Evolutionary conservation across 2,329 filamentous ascomycete species (phyloP), one percentile per base, ranked within the genome.

Genomic region (Rhexocercosporidium sp.): DNA sequence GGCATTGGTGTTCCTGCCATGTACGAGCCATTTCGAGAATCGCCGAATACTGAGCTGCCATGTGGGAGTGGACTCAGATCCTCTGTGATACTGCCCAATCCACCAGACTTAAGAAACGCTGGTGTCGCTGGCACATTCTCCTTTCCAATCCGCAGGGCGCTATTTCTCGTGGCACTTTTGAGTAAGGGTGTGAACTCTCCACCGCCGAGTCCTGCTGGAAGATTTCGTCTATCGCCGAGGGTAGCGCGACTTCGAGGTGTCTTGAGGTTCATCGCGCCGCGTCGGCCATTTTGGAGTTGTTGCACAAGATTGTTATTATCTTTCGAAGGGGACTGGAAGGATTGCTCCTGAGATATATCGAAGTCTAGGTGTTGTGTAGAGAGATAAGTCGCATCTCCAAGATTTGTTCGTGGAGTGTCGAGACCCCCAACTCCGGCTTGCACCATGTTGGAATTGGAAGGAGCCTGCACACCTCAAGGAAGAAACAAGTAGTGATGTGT

Each of bases 121-220:
- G 93, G 93, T 3, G 94, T 97, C 68, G 87, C 85, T 22, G 85
- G 81, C 29, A 70, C 83, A 79, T 88, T 91, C 79, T 86, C 88
- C 78, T 86, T 91, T 77, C 86, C 88, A 79, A 77, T 86, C 69
- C 81, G 86, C 79, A 83, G 90, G 82, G 83, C 92, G 85, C 83
- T 93, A 82, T 84, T 94, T 84, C 82, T 85, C 76, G 87, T 90
- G n/a, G 86, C 89, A 27, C 83, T 93, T 79, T 97, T 97, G 77
- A 99, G 88, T 73, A 99, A 83, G 0, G 96, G 96, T 0, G 96
- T 99, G 78, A 99, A 99, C 75, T 99, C 96, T 73, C 89, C 90
- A 63, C 87, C 88, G 53, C 84, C 86, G 49, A 90, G 69, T 60
- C 70, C 81, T 44, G 84, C 83, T 25, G 90, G 91, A 25, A 93